Evolutionary conservation across 768 basidiomycete genomes (phyloP), one percentile per base, ranked within the genome.

Genomic region (Lentinula detonsa): DNA sequence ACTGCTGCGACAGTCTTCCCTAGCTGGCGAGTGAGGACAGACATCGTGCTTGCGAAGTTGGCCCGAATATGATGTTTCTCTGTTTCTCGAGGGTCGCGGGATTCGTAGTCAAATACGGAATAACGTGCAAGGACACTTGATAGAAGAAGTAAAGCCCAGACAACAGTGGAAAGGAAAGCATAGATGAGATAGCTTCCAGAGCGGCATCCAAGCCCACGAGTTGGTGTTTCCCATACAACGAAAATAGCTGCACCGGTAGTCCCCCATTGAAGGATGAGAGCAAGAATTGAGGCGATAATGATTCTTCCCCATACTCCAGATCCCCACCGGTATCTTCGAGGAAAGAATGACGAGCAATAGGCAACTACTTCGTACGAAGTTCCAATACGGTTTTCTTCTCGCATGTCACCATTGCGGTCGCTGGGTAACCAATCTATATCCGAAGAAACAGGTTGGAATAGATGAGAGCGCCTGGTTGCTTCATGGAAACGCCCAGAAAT

Each of bases 181-280:
- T 74, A 75, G 15, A 69, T 46, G 39, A 74, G 23, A 55, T 75
- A 75, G 0, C 68, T 65, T 0, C 65, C 61, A 2, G 73, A 75
- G 58, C 73, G 73, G 48, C 75, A 76, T 10, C 75, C 75, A 1
- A 76, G 34, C 16, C 70, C 69, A 69, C 67, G 11, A 0, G 74
- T 76, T 7, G 74, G 75, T 0, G 71, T 74, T 31, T 62, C 71
- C 64, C 66, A 70, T 10, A 65, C 65, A 8, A 65, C 64, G 3
- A 74, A 45, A 35, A 74, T 2, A 0, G 74, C 73, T 10, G 73
- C 69, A 0, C 60, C 45, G 1, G 69, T 67, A 5, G 74, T 73
- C 0, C 64, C 69, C 75, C 72, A 76, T 57, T 76, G 74, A 18
- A 76, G 31, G 9, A 59, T 60, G 21, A 76, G 39, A 7, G 72